Evolutionary conservation across 192 early-diverging fungal genomes (phyloP), one percentile per base, ranked within the genome.

Genomic region (Rhizophagus sp.): DNA sequence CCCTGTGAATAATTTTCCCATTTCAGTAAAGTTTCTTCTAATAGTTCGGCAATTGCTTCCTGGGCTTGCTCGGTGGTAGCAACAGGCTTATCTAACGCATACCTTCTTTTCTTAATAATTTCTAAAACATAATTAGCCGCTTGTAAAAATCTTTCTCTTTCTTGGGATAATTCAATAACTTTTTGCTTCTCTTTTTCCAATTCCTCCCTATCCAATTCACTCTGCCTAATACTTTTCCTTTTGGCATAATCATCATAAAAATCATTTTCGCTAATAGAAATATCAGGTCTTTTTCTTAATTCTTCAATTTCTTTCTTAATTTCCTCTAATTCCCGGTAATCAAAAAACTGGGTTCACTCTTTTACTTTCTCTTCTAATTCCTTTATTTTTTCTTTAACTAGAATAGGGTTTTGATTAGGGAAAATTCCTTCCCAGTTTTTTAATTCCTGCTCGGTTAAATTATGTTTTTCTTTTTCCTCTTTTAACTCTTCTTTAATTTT

Each of bases 251-350:
- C 71, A 73, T 73, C 71, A 10, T 9, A 73, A 73, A 73, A 73
- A 47, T 73, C 12, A 15, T 73, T 3, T 73, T 73, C 71, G 39
- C 7, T 73, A 47, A 73, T 73, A 9, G 33, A 2, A 50, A 73
- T 19, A 9, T 73, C 41, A 12, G 71, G 71, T 73, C 71, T 73
- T 50, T 73, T 73, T 49, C n/a, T 44, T 73, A 73, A 73, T 73
- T 49, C 36, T n/a, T 44, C 49, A 47, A 12, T 13, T 19, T 73
- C 71, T 33, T 36, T 3, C 39, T 47, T 73, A 73, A 73, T 6
- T 73, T 73, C 71, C 17, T 36, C 47, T 19, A 47, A n/a, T 73
- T 73, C 71, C 13, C n/a, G 33, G 22, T 47, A 2, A 47, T 19
- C 47, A 13, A 12, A 73, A 52, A 22, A 13, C 47, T 73, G 19